Conservation (phyloP, 2,329 filamentous ascomycete genomes). For the Niveomyces coronatus region DNA sequence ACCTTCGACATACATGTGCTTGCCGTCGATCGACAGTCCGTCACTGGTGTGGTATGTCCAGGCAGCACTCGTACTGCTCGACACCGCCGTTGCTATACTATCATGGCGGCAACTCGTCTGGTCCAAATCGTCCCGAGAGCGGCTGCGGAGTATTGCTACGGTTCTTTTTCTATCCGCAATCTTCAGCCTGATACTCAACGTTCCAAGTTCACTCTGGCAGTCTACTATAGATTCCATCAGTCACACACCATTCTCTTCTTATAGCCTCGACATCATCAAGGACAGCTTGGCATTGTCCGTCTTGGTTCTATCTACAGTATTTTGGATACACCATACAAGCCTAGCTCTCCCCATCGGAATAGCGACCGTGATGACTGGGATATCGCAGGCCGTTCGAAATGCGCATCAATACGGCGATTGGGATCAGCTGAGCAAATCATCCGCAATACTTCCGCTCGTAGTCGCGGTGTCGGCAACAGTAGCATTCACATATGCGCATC, state of each 20-base stretch:
- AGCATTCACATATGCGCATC: constrained; percentile 32
- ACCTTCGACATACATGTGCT: constrained; percentile 43
- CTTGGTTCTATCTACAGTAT: constrained; percentile 32
- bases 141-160: constrained; percentile 34
- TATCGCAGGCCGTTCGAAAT: constrained; percentile 25
- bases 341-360: constrained; percentile 32
- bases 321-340: constrained; percentile 38
- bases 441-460: constrained; percentile 28
- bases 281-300: constrained; percentile 36
- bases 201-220: constrained; percentile 22
- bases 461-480: constrained; percentile 31
- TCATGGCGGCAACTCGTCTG: constrained; percentile 42
- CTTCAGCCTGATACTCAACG: constrained; percentile 25
- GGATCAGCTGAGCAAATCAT: constrained; percentile 28
- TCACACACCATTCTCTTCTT: constrained; percentile 26
- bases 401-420: constrained; percentile 32
- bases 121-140: constrained; percentile 36
- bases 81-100: constrained; percentile 23
- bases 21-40: constrained; percentile 29
- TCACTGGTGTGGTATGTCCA: constrained; percentile 31
- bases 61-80: constrained; percentile 6
- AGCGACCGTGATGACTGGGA: constrained; percentile 33
- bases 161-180: constrained; percentile 32
- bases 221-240: background rate
- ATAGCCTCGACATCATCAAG: constrained; percentile 37